Conservation (phyloP, 164 flowering plant genomes). For the Amborella trichopoda region DNA sequence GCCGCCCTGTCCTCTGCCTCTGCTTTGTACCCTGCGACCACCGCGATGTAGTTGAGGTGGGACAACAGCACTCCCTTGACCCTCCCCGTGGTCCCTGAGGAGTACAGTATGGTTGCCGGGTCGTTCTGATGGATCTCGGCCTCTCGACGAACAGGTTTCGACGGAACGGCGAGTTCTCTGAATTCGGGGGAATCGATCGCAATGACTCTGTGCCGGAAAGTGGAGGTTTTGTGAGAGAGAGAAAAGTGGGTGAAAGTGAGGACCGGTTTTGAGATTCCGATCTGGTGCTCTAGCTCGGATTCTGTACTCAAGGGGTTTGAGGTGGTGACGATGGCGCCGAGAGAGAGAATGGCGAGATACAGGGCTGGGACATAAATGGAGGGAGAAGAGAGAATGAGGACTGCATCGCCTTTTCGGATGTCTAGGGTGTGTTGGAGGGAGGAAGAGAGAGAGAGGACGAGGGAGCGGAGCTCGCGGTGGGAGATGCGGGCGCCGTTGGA, state of each 20-base stretch:
- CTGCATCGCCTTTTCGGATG: slow-evolving; percentile 32
- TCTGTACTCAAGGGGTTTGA: slow-evolving; percentile 46
- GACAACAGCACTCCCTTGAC: slow-evolving; percentile 62
- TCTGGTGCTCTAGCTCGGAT: slow-evolving; percentile 41
- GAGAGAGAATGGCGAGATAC: slow-evolving; percentile 44
- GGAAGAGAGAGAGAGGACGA: slow-evolving; percentile 18
- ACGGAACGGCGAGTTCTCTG: background rate
- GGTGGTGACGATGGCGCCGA: slow-evolving; percentile 58
- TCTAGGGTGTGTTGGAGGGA: slow-evolving; percentile 11
- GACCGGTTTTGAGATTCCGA: slow-evolving; percentile 30
- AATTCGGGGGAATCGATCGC: background rate
- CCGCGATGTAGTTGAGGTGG: slow-evolving; percentile 62
- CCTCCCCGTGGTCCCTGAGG: slow-evolving; percentile 66
- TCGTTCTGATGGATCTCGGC: slow-evolving; percentile 33
- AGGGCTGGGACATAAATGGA: slow-evolving; percentile 36
- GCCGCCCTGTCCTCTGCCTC: background rate
- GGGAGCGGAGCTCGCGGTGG: slow-evolving; percentile 20
- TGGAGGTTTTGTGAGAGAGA: slow-evolving; percentile 25
- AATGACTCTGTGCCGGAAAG: background rate
- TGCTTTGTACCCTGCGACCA: slow-evolving; percentile 19
- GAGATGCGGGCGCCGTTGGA: slow-evolving; percentile 22
- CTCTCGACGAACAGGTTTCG: background rate
- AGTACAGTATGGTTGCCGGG: slow-evolving; percentile 66
- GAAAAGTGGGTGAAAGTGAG: slow-evolving; percentile 42
- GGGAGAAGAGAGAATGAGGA: slow-evolving; percentile 36